phyloP scores from a whole-genome alignment of 2,329 filamentous ascomycete species.

The Elsinoe necatrix region DNA sequence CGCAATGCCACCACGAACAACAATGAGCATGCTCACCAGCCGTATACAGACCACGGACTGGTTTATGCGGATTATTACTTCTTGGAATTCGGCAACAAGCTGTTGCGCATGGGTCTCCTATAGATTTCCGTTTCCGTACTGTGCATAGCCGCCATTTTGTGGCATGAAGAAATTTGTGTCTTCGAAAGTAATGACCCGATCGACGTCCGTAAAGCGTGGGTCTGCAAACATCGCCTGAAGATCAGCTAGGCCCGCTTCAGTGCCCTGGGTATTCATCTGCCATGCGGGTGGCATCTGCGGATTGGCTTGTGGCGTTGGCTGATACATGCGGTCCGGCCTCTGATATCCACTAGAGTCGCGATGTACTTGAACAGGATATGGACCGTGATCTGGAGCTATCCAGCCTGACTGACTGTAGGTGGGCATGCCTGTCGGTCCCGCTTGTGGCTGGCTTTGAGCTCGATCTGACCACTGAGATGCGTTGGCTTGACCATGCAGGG shows the following conservation, averaged over 20 bases:
- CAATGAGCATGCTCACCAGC: slow-evolving; percentile 38
- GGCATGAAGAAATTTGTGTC: slow-evolving; percentile 7
- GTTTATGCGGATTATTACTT: slow-evolving; percentile 46
- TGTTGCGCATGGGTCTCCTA: slow-evolving; percentile 28
- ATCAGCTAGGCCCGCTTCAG: background rate
- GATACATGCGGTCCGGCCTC: background rate
- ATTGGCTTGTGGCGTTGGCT: background rate
- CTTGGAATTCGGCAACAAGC: slow-evolving; percentile 39
- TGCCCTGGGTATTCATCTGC: background rate
- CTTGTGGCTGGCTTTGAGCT: background rate
- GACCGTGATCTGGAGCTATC: background rate
- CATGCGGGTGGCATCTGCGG: background rate
- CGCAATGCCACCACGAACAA: slow-evolving; percentile 42
- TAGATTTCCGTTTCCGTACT: background rate
- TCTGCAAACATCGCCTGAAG: slow-evolving; percentile 1
- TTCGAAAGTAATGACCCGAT: slow-evolving; percentile 3
- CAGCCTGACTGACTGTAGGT: background rate
- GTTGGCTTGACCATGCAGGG: background rate
- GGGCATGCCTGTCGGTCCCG: background rate
- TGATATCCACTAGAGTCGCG: background rate
- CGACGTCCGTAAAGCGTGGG: background rate
- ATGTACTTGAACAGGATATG: background rate
- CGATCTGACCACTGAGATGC: background rate
- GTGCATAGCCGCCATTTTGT: slow-evolving; percentile 3
- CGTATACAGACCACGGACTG: slow-evolving; percentile 40